Conservation (phyloP, 305 asterid genomes). For the Fraxinus paxiana region DNA sequence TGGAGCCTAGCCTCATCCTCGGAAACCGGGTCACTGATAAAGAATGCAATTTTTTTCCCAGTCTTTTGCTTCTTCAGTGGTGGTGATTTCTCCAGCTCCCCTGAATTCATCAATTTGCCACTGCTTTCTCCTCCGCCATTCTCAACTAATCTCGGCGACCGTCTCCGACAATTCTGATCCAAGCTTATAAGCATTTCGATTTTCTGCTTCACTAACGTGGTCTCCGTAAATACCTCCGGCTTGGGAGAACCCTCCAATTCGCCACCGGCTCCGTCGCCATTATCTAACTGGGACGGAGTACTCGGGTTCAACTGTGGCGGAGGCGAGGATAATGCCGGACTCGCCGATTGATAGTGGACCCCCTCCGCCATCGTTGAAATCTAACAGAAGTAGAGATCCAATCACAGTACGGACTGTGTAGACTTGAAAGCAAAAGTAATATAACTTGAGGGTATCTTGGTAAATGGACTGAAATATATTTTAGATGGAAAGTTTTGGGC, state of each 20-base stretch:
- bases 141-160: constrained; percentile 34
- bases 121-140: constrained; percentile 27
- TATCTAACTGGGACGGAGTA: background rate
- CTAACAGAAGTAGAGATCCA: background rate
- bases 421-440: background rate
- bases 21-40: constrained; percentile 38
- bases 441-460: constrained; percentile 15
- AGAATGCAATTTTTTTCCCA: constrained; percentile 27
- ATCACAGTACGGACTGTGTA: background rate
- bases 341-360: constrained; percentile 10
- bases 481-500: constrained; percentile 12
- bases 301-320: constrained; percentile 13
- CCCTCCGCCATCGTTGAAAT: constrained; percentile 29
- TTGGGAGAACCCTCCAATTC: constrained; percentile 20
- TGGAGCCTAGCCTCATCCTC: constrained; percentile 44
- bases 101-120: constrained; percentile 13
- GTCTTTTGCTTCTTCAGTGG: constrained; percentile 34
- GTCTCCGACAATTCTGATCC: constrained; percentile 16
- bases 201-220: constrained; percentile 21
- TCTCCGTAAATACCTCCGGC: constrained; percentile 17
- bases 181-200: constrained; percentile 23
- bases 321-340: constrained; percentile 15
- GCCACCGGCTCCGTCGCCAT: constrained; percentile 13
- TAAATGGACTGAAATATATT: background rate
- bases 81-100: constrained; percentile 24